phyloP scores from a whole-genome alignment of 2,329 filamentous ascomycete species.

The Talaromyces albobiverticillius region DNA sequence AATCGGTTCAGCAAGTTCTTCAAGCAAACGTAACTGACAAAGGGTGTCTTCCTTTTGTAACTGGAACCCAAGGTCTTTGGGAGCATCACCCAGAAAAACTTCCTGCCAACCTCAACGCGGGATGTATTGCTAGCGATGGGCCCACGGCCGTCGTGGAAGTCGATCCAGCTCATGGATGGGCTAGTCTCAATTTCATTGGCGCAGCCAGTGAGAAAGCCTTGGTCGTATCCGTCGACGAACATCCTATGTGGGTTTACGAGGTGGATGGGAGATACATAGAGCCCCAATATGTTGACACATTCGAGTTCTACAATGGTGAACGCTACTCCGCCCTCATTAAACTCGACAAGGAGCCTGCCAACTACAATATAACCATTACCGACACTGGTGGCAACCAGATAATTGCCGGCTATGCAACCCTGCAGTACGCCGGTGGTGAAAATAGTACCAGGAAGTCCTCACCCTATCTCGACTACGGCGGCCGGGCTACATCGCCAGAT shows the following conservation, averaged over 20 bases:
- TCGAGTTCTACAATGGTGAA: conserved; percentile 35
- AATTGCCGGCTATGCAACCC: conserved; percentile 51
- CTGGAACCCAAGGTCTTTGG: conserved; percentile 11
- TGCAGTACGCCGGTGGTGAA: conserved; percentile 39
- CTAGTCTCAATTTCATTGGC: conserved; percentile 39
- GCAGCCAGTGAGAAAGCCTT: conserved; percentile 30
- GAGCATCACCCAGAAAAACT: conserved; percentile 14
- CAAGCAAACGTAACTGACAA: conserved; percentile 23
- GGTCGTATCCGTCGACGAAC: conserved; percentile 43
- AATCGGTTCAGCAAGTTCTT: conserved; percentile 5
- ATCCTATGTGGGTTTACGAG: conserved; percentile 44
- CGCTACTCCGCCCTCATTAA: conserved; percentile 43
- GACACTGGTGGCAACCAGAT: conserved; percentile 53
- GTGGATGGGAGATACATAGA: conserved; percentile 44
- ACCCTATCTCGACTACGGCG: conserved; percentile 52
- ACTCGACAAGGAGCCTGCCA: conserved; percentile 43
- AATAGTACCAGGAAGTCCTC: conserved; percentile 24
- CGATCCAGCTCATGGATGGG: conserved; percentile 30
- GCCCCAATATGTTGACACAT: conserved; percentile 35
- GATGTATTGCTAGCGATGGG: conserved; percentile 22
- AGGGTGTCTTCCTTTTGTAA: conserved; percentile 14
- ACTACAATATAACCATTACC: conserved; percentile 56
- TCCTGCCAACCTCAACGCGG: conserved; percentile 12
- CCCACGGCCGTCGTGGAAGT: conserved; percentile 30
- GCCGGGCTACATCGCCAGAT: conserved; percentile 38